Percentiles rank a stretch among this genome's conserved stretches.
These are phyloP conservation scores for Salvia rosmarinus DNA, from an alignment of 257 asterid genomes.

Conservation along the genomic window DNA sequence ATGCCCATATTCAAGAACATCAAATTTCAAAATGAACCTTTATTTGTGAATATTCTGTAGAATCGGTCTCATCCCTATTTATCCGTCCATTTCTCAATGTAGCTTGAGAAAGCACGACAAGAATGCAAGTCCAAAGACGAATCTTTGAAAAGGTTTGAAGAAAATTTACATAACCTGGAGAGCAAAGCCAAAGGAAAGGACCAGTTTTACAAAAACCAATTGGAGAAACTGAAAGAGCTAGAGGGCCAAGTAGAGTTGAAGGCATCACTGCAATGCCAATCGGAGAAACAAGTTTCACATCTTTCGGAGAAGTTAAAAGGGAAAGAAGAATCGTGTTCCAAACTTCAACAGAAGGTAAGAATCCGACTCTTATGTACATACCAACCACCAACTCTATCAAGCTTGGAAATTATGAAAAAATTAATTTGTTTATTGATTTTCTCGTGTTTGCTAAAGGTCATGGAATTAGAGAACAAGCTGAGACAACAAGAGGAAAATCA, in stretches of 20 bases:
- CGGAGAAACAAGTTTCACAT: constrained; percentile 66
- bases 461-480: constrained; percentile 75
- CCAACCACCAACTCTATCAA: not conserved
- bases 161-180: constrained; percentile 72
- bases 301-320: constrained; percentile 75
- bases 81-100: constrained; percentile 19
- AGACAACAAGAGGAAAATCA: constrained; percentile 59
- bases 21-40: not conserved
- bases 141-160: constrained; percentile 77
- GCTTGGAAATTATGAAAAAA: not conserved
- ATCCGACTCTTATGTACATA: not conserved
- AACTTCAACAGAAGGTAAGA: constrained; percentile 79
- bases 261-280: constrained; percentile 56
- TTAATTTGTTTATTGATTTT: not conserved
- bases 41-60: not conserved
- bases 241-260: constrained; percentile 71
- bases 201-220: constrained; percentile 63
- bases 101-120: constrained; percentile 85
- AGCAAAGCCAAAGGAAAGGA: constrained; percentile 85
- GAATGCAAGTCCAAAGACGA: constrained; percentile 79
- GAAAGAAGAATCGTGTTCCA: constrained; percentile 70
- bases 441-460: constrained; percentile 49
- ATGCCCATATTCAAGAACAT: constrained; percentile 35
- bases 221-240: constrained; percentile 77
- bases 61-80: constrained; percentile 5